phyloP scores from a whole-genome alignment of 2,329 filamentous ascomycete species.

The Sclerotinia glacialis region DNA sequence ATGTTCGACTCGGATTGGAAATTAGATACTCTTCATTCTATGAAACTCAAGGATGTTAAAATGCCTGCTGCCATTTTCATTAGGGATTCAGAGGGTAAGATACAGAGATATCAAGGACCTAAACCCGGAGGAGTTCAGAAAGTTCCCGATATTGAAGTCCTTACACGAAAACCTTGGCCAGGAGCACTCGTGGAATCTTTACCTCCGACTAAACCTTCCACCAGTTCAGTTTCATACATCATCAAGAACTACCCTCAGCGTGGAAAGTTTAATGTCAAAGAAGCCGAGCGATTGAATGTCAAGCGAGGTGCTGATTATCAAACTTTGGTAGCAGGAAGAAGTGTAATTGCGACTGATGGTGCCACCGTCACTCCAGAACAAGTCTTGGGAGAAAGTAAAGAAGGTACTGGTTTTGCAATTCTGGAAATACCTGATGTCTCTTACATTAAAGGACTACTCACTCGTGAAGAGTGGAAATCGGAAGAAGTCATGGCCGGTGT shows the following conservation, averaged over 20 bases:
- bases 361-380: slow-evolving; percentile 76
- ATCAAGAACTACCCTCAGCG: slow-evolving; percentile 72
- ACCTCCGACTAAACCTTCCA: slow-evolving; percentile 64
- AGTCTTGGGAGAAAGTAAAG: slow-evolving; percentile 68
- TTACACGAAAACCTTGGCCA: slow-evolving; percentile 77
- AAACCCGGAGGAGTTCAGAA: slow-evolving; percentile 49
- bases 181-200: slow-evolving; percentile 61
- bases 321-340: slow-evolving; percentile 60
- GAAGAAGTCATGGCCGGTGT: slow-evolving; percentile 64
- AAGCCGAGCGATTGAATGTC: slow-evolving; percentile 65
- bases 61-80: slow-evolving; percentile 70
- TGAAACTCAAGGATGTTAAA: slow-evolving; percentile 62
- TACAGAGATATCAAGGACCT: slow-evolving; percentile 70
- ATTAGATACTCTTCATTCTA: slow-evolving; percentile 66
- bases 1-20: slow-evolving; percentile 81
- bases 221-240: slow-evolving; percentile 79
- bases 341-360: slow-evolving; percentile 62
- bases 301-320: slow-evolving; percentile 56
- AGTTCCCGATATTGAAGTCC: slow-evolving; percentile 65
- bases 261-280: slow-evolving; percentile 72
- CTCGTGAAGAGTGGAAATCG: slow-evolving; percentile 69
- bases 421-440: slow-evolving; percentile 71
- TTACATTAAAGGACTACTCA: slow-evolving; percentile 68
- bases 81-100: slow-evolving; percentile 59
- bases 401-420: slow-evolving; percentile 73